Evolutionary conservation across 164 flowering plant species (phyloP).

Genomic region (Magnolia officinalis): DNA sequence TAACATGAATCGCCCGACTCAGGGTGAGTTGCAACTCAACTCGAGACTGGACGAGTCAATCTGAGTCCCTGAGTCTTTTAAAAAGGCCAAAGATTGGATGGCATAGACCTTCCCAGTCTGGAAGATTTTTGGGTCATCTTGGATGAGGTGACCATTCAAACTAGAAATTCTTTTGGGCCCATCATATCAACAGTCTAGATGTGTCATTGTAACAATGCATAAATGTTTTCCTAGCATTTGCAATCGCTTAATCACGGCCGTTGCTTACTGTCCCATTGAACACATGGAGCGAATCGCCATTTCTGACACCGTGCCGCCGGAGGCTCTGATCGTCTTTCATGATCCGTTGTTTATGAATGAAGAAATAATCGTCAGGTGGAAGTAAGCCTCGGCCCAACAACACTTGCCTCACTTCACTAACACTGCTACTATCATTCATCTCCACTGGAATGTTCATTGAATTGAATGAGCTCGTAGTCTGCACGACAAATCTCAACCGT

Average conservation of each 20-base stretch:
- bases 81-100: too few species aligned
- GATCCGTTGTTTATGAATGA: constrained; percentile 81
- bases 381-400: constrained; percentile 43
- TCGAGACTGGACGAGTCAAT: too few species aligned
- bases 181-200: too few species aligned
- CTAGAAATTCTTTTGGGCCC: too few species aligned
- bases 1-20: too few species aligned
- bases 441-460: constrained; percentile 55
- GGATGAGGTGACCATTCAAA: too few species aligned
- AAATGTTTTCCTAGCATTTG: background rate
- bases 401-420: constrained; percentile 45
- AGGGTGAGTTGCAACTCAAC: too few species aligned
- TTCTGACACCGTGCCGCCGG: constrained; percentile 74
- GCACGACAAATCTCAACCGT: constrained; percentile 45
- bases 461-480: constrained; percentile 54
- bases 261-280: constrained; percentile 66
- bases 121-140: too few species aligned
- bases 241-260: background rate
- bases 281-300: constrained; percentile 67
- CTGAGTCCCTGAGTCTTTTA: too few species aligned
- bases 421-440: constrained; percentile 47
- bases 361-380: constrained; percentile 74
- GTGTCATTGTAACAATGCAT: too few species aligned
- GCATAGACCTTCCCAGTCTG: too few species aligned
- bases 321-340: constrained; percentile 67